A percentile compares a stretch with the other conserved stretches of the same genome.
These are phyloP conservation scores for Phalaenopsis hybrid DNA, from an alignment of 116 monocot genomes.

Conservation along the genomic window DNA sequence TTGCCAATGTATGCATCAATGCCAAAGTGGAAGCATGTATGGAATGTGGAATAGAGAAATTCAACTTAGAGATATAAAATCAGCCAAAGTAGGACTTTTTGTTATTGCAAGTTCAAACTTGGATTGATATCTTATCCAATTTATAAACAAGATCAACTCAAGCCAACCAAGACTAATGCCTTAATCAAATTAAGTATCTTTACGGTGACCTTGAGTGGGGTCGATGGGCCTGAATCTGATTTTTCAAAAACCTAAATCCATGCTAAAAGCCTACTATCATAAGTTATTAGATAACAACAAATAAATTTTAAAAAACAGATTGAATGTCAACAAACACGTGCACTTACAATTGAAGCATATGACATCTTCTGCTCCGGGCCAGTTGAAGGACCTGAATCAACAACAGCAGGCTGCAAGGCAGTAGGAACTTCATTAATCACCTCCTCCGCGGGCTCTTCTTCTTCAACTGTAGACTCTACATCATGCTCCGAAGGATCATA, in stretches of 20 bases:
- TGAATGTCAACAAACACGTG: not conserved
- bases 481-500: conserved; percentile 38
- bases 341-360: conserved; percentile 91
- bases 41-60: not conserved
- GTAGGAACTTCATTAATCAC: conserved; percentile 43
- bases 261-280: too few species aligned
- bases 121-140: not conserved
- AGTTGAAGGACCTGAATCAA: conserved; percentile 17
- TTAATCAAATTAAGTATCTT: not conserved
- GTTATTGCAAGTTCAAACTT: not conserved
- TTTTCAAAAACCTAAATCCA: not conserved
- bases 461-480: conserved; percentile 29
- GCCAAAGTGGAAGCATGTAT: not conserved
- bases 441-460: conserved; percentile 37
- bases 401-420: conserved; percentile 11
- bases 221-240: not conserved
- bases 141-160: not conserved
- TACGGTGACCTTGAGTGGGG: not conserved
- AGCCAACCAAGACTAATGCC: not conserved
- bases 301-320: not conserved
- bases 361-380: conserved; percentile 64
- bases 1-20: not conserved
- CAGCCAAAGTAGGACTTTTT: not conserved
- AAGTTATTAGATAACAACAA: not conserved
- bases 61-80: not conserved